Evolutionary conservation across 2,329 filamentous ascomycete genomes (phyloP), one percentile per base, ranked within the genome.

Genomic region (Akanthomyces lecanii): DNA sequence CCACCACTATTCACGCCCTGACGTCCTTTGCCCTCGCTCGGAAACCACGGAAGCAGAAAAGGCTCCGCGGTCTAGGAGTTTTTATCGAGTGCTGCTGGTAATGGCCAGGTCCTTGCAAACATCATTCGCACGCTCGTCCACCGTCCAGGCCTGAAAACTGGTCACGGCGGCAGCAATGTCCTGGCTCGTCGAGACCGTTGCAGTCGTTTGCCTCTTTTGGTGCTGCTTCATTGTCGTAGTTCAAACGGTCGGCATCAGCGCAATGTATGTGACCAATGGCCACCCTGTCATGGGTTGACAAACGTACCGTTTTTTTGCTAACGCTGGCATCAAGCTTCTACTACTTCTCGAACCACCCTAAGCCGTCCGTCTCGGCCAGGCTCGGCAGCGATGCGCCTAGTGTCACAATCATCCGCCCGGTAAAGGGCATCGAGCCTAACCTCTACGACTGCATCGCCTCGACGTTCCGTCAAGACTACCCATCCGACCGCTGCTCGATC

Each of bases 401-500:
- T 77, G 83, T 99, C 70, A 98, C 95, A 38, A 84, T 97, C 65
- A 92, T 99, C 68, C 90, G 95, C 2, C 96, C 95, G 0, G 89
- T 97, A 67, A 98, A 97, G 77, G 95, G 93, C 65, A 82, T 96
- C 62, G 95, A 98, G 74, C 90, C 92, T 4, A 85, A 87, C 67
- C 86, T 98, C 28, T 97, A 96, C 81, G 91, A 97, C 71, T 98
- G 95, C 71, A 88, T 99, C 47, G 89, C 90, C 36, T 89, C 93
- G 5, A 91, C 89, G 2, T 93, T 97, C 73, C 85, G 80, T 53
- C 93, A 97, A 74, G 82, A 86, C 61, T 98, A 98, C 72, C 91
- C 94, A 1, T 76, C 73, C 42, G 81, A 89, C 70, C 92, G 89
- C 71, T 75, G 97, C 63, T 91, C 90, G 25, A 85, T 97, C 65